These are phyloP conservation scores for Tulasnella sp. DNA, from an alignment of 768 basidiomycete species.

Conservation along the genomic window DNA sequence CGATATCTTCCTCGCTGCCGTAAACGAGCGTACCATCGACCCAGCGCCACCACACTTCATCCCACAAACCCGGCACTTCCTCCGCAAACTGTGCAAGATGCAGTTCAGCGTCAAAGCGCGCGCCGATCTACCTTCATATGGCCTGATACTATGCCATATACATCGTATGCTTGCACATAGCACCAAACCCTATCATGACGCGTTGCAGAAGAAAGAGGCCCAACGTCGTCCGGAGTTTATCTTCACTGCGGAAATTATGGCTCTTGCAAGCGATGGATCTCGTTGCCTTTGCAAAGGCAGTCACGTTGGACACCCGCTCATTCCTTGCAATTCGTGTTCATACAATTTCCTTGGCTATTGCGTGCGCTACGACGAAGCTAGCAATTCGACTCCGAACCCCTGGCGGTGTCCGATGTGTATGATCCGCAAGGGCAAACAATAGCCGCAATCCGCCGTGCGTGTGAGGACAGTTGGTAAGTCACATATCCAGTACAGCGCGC, in stretches of 20 bases:
- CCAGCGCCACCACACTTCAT: conserved; percentile 36
- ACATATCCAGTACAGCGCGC: conserved; percentile 27
- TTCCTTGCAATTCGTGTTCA: conserved; percentile 64
- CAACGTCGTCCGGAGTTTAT: conserved; percentile 29
- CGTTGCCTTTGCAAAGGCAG: conserved; percentile 25
- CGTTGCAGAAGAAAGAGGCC: conserved; percentile 34
- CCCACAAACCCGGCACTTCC: conserved; percentile 80
- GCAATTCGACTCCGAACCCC: not conserved
- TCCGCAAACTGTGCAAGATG: conserved; percentile 85
- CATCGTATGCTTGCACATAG: conserved; percentile 66
- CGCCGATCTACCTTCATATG: conserved; percentile 59
- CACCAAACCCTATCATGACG: not conserved
- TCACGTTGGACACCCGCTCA: conserved; percentile 48
- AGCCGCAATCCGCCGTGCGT: conserved; percentile 71
- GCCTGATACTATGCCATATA: conserved; percentile 74
- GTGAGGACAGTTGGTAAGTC: conserved; percentile 60
- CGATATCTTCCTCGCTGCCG: conserved; percentile 74
- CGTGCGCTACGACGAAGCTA: conserved; percentile 43
- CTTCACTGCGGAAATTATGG: conserved; percentile 24
- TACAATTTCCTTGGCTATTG: conserved; percentile 69
- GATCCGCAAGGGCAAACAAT: conserved; percentile 65
- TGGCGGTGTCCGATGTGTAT: conserved; percentile 67
- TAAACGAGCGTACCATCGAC: conserved; percentile 37
- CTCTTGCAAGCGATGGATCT: conserved; percentile 28
- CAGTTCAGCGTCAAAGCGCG: conserved; percentile 80